A percentile compares a stretch with the other conserved stretches of the same genome.
phyloP scores from a whole-genome alignment of 2,329 filamentous ascomycete species.

The Elsinoe necatrix region DNA sequence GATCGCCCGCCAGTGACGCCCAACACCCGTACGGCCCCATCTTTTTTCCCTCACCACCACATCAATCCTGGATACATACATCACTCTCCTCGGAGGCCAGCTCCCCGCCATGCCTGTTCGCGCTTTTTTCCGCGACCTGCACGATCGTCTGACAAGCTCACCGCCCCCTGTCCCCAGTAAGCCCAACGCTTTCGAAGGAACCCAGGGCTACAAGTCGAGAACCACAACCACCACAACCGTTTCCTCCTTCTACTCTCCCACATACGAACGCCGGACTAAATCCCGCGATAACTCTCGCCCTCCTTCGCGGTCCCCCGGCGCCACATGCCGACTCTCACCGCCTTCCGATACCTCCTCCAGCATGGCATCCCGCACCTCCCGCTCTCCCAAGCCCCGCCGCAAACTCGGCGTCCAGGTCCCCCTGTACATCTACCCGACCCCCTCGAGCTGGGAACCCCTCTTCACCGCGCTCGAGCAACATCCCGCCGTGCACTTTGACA shows the following conservation, averaged over 20 bases:
- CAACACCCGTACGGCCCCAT: constrained; percentile 9
- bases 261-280: neutral
- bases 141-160: neutral
- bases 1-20: constrained; percentile 2
- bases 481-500: constrained; percentile 17
- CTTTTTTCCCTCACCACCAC: neutral
- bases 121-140: constrained; percentile 11
- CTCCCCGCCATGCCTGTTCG: constrained; percentile 9
- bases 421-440: constrained; percentile 26
- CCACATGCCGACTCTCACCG: constrained; percentile 8
- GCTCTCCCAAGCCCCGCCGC: constrained; percentile 1
- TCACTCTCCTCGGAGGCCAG: constrained; percentile 8
- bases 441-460: constrained; percentile 22
- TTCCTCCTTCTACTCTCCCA: constrained; percentile 7
- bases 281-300: neutral
- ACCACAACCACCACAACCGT: constrained; percentile 5
- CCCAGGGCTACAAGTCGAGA: neutral
- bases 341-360: neutral
- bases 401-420: constrained; percentile 22
- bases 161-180: neutral
- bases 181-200: neutral
- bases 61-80: constrained; percentile 12
- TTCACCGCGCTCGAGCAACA: constrained; percentile 19
- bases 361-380: neutral
- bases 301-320: neutral